Base-by-base conservation (phyloP, 495 filamentous ascomycete genomes). In the Baudoinia panamericana region DNA sequence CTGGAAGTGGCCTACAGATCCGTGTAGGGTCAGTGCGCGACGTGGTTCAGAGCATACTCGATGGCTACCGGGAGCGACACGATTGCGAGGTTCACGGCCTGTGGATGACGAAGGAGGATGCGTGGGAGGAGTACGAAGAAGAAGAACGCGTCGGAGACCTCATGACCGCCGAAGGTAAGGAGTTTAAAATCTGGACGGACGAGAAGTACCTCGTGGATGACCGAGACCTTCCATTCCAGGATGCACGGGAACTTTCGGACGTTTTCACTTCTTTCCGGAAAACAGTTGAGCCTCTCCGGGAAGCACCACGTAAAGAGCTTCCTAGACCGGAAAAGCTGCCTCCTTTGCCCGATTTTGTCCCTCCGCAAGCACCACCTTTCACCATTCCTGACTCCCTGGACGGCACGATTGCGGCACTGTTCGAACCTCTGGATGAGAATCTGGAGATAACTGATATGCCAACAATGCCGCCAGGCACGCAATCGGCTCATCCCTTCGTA, bases 161-260 rank as follows among this genome's bases (percentile, higher is more conserved):
- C 5, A 71, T 73, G 28, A 48, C 64, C 25, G 50, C 55, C 6
- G 55, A 64, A 13, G 66, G 63, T 19, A 57, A 70, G 10, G 63
- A 73, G 6, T 79, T 76, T 53, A 71, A 66, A 56, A 25, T 70
- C 4, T 81, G 72, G 68, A 58, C 56, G 0, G 79, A 85, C 46
- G 80, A 80, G 53, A 84, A 82, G 54, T 84, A 80, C 52, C 73
- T 78, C 36, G 67, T 82, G 33, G 71, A 83, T 47, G 75, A 81
- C 48, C 71, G 71, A 25, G 76, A 81, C 51, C 32, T 73, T 1
- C 66, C 68, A 2, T 59, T 72, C 16, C 43, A 58, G 4, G 50
- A 61, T 11, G 51, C 66, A 17, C 22, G 62, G 33, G 66, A 78
- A 2, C 64, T 81, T 4, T 75, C 76, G 0, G 74, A 82, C 39